Conservation (phyloP, 495 filamentous ascomycete genomes). For the Chlorociboria aeruginascens region DNA sequence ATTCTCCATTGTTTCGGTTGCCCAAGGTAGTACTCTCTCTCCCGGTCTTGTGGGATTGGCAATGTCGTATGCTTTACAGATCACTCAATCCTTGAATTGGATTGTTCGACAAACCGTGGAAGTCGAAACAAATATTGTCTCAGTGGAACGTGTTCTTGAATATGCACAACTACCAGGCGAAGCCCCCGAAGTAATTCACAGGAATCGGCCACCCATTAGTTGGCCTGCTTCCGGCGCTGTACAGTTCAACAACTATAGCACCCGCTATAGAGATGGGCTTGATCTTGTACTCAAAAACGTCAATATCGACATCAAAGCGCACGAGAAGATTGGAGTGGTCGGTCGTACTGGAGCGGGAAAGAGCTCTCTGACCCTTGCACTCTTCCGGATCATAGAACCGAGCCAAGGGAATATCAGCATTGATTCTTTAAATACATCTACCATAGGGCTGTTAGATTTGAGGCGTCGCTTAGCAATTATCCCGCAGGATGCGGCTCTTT, state of each 20-base stretch:
- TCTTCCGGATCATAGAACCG: conserved; percentile 95
- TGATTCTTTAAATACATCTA: conserved; percentile 78
- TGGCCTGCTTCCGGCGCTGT: conserved; percentile 92
- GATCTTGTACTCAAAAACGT: conserved; percentile 90
- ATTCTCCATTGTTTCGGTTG: conserved; percentile 71
- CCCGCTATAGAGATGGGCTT: conserved; percentile 77
- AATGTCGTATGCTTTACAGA: conserved; percentile 95
- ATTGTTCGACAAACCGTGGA: conserved; percentile 98
- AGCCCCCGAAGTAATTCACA: conserved; percentile 86
- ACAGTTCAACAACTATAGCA: conserved; percentile 85
- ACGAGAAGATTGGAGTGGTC: conserved; percentile 96
- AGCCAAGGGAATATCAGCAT: conserved; percentile 72
- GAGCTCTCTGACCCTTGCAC: conserved; percentile 81
- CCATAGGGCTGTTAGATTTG: conserved; percentile 81
- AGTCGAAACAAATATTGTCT: conserved; percentile 98
- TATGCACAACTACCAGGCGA: conserved; percentile 91
- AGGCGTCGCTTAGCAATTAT: conserved; percentile 91
- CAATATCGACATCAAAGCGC: conserved; percentile 80
- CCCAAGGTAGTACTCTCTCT: conserved; percentile 52
- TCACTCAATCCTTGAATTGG: conserved; percentile 98
- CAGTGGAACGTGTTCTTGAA: conserved; percentile 94
- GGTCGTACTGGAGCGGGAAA: conserved; percentile 95
- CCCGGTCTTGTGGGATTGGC: conserved; percentile 81
- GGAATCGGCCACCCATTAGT: conserved; percentile 71
- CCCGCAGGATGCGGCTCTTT: conserved; percentile 93